Percentiles rank a stretch among this genome's conserved stretches.
These are phyloP conservation scores for Neurospora crassa DNA, from an alignment of 2,329 filamentous ascomycete species.

Conservation along the genomic window DNA sequence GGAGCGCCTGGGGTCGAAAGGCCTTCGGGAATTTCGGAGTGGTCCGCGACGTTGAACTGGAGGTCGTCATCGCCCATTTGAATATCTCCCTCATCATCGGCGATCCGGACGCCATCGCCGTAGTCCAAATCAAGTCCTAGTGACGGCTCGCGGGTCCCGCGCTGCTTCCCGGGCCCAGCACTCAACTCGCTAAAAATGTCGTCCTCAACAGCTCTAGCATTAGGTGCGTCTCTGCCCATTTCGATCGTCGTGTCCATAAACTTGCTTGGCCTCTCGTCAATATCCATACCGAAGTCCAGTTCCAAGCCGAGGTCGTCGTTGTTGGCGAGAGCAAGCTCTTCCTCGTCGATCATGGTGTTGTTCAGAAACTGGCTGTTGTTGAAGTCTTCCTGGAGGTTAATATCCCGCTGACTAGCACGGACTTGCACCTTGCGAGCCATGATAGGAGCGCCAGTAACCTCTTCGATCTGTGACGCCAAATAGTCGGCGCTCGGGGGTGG, in stretches of 20 bases:
- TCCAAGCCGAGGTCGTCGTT: constrained; percentile 62
- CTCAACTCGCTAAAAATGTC: constrained; percentile 60
- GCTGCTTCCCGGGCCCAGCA: constrained; percentile 45
- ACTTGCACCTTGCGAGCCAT: constrained; percentile 42
- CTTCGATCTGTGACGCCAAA: constrained; percentile 66
- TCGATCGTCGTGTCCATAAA: constrained; percentile 60
- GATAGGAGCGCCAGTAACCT: constrained; percentile 43
- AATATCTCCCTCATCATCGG: constrained; percentile 55
- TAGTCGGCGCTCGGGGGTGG: constrained; percentile 84
- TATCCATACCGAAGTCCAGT: constrained; percentile 64
- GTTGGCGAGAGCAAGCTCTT: constrained; percentile 43
- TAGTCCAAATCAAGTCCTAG: constrained; percentile 38
- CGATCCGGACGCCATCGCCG: constrained; percentile 46
- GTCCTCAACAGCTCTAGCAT: constrained; percentile 56
- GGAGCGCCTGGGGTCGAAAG: constrained; percentile 35
- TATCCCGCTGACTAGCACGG: constrained; percentile 51
- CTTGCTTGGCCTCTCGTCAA: constrained; percentile 51
- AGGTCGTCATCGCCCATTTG: constrained; percentile 55
- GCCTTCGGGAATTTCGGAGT: constrained; percentile 33
- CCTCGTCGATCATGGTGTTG: constrained; percentile 50
- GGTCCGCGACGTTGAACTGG: constrained; percentile 51
- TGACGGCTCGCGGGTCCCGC: constrained; percentile 45
- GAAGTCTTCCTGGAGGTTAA: constrained; percentile 60
- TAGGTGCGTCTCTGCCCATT: constrained; percentile 77
- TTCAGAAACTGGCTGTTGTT: constrained; percentile 75